phyloP scores from a whole-genome alignment of 225 moss, liverwort and hornwort species.

The Asterella californica region DNA sequence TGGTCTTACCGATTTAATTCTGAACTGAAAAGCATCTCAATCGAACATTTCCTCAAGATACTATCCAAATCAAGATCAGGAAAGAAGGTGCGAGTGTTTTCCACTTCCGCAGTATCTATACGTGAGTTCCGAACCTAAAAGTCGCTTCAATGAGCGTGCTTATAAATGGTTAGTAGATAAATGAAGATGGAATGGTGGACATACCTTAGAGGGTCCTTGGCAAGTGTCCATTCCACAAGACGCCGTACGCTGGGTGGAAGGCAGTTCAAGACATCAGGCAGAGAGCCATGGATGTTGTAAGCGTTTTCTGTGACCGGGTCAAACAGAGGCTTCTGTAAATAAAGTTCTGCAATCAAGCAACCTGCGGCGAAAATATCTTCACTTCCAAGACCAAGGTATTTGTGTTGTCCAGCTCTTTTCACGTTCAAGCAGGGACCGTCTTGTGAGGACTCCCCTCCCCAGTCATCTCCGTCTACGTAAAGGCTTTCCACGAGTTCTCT shows the following conservation, averaged over 20 bases:
- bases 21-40: background rate
- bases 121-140: background rate
- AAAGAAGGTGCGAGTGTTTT: too few species aligned
- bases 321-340: conserved; percentile 65
- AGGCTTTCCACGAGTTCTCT: conserved; percentile 42
- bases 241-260: conserved; percentile 52
- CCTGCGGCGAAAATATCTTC: conserved; percentile 62
- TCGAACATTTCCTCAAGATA: background rate
- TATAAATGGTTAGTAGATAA: background rate
- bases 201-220: conserved; percentile 50
- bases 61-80: background rate
- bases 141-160: background rate
- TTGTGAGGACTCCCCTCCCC: conserved; percentile 28
- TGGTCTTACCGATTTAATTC: background rate
- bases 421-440: conserved; percentile 44
- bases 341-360: conserved; percentile 72
- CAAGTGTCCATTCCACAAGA: conserved; percentile 58
- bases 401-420: conserved; percentile 31
- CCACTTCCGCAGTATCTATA: background rate
- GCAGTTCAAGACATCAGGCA: conserved; percentile 53
- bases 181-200: background rate
- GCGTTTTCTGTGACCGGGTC: conserved; percentile 49
- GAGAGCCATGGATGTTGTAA: conserved; percentile 44
- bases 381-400: conserved; percentile 40
- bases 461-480: conserved; percentile 36